Percentiles rank a stretch among this genome's conserved stretches.
phyloP scores from a whole-genome alignment of 164 flowering plant genomes.

The Aristolochia contorta region DNA sequence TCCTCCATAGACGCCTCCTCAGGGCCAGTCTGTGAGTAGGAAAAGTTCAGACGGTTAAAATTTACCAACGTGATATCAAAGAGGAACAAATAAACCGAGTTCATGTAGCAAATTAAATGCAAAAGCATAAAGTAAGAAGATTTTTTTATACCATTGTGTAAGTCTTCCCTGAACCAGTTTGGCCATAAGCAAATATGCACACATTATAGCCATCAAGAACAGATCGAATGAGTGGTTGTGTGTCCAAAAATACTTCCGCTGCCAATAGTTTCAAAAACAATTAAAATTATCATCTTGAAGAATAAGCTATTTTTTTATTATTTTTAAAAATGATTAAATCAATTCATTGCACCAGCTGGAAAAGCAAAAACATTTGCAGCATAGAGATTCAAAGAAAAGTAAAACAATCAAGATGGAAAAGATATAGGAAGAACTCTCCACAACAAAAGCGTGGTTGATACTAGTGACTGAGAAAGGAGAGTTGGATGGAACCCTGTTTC shows the following conservation, averaged over 20 bases:
- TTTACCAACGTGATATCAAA: background rate
- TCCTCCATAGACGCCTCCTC: constrained; percentile 46
- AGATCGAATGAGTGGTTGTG: constrained; percentile 81
- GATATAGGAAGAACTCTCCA: too few species aligned
- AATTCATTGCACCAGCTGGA: too few species aligned
- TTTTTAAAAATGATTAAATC: too few species aligned
- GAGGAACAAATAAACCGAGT: background rate
- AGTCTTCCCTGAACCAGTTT: constrained; percentile 96
- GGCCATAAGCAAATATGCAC: constrained; percentile 97
- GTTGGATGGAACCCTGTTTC: too few species aligned
- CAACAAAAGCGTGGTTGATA: too few species aligned
- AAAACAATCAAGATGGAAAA: too few species aligned
- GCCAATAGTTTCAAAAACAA: constrained; percentile 12
- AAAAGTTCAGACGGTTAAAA: background rate
- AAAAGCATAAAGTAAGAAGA: background rate
- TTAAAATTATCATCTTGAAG: too few species aligned
- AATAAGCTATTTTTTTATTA: too few species aligned
- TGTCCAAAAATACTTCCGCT: constrained; percentile 89
- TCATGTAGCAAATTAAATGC: background rate
- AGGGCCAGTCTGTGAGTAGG: constrained; percentile 59
- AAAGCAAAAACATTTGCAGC: too few species aligned
- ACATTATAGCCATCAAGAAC: constrained; percentile 95
- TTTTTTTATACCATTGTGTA: constrained; percentile 70
- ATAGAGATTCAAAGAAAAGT: too few species aligned
- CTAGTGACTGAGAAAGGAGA: too few species aligned